Conservation (phyloP, 2,329 filamentous ascomycete genomes). For the Sporothrix phasma region DNA sequence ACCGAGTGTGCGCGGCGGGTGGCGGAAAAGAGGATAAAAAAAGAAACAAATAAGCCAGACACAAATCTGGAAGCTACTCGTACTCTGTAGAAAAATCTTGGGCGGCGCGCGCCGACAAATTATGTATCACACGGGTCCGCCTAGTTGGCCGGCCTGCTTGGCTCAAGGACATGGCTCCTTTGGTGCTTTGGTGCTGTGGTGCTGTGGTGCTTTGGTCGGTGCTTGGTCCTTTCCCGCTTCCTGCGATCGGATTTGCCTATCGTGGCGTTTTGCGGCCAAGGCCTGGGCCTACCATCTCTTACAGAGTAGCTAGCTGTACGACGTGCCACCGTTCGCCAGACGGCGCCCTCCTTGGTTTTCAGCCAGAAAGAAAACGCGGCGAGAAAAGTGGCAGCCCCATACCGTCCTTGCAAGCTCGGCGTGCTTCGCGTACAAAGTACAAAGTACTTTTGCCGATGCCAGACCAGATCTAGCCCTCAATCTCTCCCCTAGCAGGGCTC, state of each 20-base stretch:
- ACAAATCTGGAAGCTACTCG: neutral
- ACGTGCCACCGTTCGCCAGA: neutral
- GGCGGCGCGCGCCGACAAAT: neutral
- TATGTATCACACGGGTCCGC: neutral
- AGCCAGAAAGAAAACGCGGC: neutral
- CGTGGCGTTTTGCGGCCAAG: conserved; percentile 5
- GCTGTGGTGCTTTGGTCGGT: neutral
- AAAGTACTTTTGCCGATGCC: neutral
- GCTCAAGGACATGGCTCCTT: neutral
- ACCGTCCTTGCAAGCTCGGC: neutral
- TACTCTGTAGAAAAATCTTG: neutral
- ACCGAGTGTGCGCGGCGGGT: conserved; percentile 2
- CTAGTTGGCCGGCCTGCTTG: neutral
- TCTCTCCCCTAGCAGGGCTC: neutral
- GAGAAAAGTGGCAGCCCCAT: neutral
- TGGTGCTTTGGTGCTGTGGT: neutral
- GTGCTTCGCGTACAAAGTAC: neutral
- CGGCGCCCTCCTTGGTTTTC: neutral
- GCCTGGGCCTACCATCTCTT: no score
- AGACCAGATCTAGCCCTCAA: neutral
- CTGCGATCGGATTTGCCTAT: conserved; percentile 1
- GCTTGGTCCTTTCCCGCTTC: neutral
- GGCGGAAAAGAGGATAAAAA: conserved; percentile 5
- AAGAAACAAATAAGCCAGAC: neutral
- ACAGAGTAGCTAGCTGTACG: no score